Conservation (phyloP, 164 flowering plant genomes). For the Saururus chinensis region DNA sequence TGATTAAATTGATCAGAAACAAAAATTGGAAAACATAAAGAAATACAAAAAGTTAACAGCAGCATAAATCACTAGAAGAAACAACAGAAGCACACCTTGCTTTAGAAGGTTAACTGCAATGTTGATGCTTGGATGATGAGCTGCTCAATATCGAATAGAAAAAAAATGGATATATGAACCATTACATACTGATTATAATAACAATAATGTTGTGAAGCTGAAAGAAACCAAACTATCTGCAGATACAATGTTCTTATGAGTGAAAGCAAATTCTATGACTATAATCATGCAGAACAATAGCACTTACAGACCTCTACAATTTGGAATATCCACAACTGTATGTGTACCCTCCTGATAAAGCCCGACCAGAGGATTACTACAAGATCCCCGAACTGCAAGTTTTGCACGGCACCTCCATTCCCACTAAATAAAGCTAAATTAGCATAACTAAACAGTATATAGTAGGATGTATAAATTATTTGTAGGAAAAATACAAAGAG, state of each 20-base stretch:
- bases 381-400: conserved; percentile 80
- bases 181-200: background rate
- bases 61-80: background rate
- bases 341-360: conserved; percentile 88
- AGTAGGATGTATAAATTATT: background rate
- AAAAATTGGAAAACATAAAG: background rate
- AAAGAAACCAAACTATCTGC: background rate
- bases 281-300: background rate
- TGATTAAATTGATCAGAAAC: background rate
- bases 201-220: background rate
- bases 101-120: conserved; percentile 69
- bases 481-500: background rate
- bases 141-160: conserved; percentile 23
- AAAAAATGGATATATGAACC: background rate
- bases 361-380: conserved; percentile 58
- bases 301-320: conserved; percentile 53
- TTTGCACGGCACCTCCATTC: conserved; percentile 98
- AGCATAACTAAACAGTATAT: too few relatives aligned
- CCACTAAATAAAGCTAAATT: conserved; percentile 38
- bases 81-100: conserved; percentile 30
- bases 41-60: background rate
- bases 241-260: background rate
- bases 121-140: conserved; percentile 96
- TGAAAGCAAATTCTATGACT: too few relatives aligned
- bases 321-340: conserved; percentile 74